Base-by-base conservation (phyloP, 352 stramenopile genomes). In the Phytophthora hibernalis region DNA sequence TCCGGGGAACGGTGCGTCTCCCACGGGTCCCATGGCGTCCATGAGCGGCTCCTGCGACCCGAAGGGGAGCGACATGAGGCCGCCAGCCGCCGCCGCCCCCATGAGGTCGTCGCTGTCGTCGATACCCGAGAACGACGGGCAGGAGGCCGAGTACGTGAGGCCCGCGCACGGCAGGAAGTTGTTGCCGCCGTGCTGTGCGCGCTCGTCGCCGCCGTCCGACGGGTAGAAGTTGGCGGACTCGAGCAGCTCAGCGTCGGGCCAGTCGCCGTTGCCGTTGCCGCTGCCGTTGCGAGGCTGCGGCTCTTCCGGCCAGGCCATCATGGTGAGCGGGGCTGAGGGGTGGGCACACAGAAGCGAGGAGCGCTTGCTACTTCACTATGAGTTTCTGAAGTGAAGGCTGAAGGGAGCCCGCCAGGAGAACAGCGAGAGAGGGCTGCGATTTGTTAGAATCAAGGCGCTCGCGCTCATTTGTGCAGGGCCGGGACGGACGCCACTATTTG, bases 121-220 rank as follows among this genome's bases (percentile, higher is more conserved):
- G 30, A 90, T 43, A 16, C 75, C 82, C 33, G 85, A 89, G 68
- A 93, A 87, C 24, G 82, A 90, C 56, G 85, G 85, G 54, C 82
- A 93, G 26, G 85, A 93, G 37, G 85, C 82, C 30, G 85, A 93
- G 54, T 83, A 86, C 18, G 85, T 90, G 50, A 93, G 65, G 20
- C 65, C 69, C 22, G 30, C 40, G 38, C 40, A 58, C 21, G 38
- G 31, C 21, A 64, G 24, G 52, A 72, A 76, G 56, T 66, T 62
- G 40, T 55, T 69, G 26, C 61, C 61, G 30, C 71, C 71, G 54
- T 76, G 71, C 31, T 79, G 71, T 15, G 71, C 56, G 48, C 67
- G 71, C 59, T 79, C 70, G 35, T 71, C 61, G 13, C 45, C 33
- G 26, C 38, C 45, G 31, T 64, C 49, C 5, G 57, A 12, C 33